A percentile compares a stretch with the other conserved stretches of the same genome.
phyloP scores from a whole-genome alignment of 352 stramenopile genomes.

The Phytophthora pisi region DNA sequence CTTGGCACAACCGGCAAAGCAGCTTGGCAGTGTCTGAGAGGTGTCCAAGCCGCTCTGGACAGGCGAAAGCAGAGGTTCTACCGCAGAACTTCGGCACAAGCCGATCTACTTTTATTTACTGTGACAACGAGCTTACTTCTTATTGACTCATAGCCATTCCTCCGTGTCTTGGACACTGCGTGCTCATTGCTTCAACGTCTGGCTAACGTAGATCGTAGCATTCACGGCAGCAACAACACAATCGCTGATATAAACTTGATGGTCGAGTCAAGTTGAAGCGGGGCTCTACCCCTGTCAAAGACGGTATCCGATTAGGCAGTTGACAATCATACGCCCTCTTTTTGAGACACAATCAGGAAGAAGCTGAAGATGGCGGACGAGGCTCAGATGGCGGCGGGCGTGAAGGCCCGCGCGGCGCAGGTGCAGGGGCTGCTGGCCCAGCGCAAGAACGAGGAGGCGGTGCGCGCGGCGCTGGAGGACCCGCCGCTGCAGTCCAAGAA shows the following conservation, averaged over 20 bases:
- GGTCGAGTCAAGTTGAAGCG: slow-evolving; percentile 21
- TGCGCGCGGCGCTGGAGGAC: slow-evolving; percentile 73
- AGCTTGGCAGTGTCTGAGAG: not conserved
- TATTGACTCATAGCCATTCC: not conserved
- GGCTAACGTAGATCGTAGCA: too few relatives aligned
- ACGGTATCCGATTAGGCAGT: slow-evolving; percentile 23
- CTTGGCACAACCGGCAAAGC: not conserved
- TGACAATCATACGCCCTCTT: slow-evolving; percentile 19
- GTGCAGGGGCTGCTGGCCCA: slow-evolving; percentile 77
- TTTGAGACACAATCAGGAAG: slow-evolving; percentile 21
- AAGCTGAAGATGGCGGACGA: slow-evolving; percentile 64
- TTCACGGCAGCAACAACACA: not conserved
- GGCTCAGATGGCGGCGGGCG: slow-evolving; percentile 50
- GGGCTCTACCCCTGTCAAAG: slow-evolving; percentile 14
- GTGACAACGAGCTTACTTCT: not conserved
- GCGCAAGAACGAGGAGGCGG: slow-evolving; percentile 84
- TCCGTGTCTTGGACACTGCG: too few relatives aligned
- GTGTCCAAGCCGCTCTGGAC: not conserved
- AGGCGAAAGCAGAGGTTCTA: not conserved
- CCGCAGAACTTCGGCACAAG: not conserved
- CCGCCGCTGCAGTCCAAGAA: slow-evolving; percentile 68
- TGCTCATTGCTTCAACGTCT: too few relatives aligned
- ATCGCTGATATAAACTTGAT: not conserved
- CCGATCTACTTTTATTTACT: slow-evolving; percentile 17
- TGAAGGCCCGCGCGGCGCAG: slow-evolving; percentile 65